phyloP scores from a whole-genome alignment of 371 early-diverging fungal species.

The Syncephalastrum sp. region DNA sequence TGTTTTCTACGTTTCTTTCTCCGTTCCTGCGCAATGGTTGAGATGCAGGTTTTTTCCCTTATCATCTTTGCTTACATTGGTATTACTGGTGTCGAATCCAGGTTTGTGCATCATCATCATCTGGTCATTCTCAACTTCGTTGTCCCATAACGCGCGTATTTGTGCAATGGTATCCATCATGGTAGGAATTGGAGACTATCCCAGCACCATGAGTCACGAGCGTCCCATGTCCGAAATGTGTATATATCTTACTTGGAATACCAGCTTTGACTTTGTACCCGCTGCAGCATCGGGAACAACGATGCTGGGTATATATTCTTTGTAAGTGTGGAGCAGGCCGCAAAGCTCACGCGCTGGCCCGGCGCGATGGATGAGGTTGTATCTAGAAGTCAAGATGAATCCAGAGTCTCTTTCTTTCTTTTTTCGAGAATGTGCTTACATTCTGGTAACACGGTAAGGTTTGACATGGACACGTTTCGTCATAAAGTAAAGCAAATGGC shows the following conservation, averaged over 20 bases:
- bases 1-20: slow-evolving; percentile 3
- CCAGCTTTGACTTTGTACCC: too few species aligned
- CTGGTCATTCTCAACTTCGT: background rate
- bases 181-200: slow-evolving; percentile 39
- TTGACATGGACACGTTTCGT: slow-evolving; percentile 50
- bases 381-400: too few species aligned
- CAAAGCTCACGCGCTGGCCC: slow-evolving; percentile 36
- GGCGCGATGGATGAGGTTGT: slow-evolving; percentile 7
- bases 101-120: slow-evolving; percentile 3
- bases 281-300: too few species aligned
- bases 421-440: slow-evolving; percentile 29
- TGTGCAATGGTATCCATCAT: slow-evolving; percentile 23
- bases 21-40: background rate
- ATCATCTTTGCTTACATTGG: too few species aligned
- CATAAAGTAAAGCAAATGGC: slow-evolving; percentile 56
- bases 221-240: too few species aligned
- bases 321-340: slow-evolving; percentile 43
- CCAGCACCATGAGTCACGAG: too few species aligned
- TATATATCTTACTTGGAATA: too few species aligned
- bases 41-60: too few species aligned
- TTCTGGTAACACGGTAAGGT: slow-evolving; percentile 41
- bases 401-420: too few species aligned
- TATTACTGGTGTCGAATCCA: background rate
- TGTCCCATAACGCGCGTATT: slow-evolving; percentile 31
- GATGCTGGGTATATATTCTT: slow-evolving; percentile 6